These are phyloP conservation scores for Termitomyces heimii DNA, from an alignment of 768 basidiomycete genomes.

Conservation along the genomic window DNA sequence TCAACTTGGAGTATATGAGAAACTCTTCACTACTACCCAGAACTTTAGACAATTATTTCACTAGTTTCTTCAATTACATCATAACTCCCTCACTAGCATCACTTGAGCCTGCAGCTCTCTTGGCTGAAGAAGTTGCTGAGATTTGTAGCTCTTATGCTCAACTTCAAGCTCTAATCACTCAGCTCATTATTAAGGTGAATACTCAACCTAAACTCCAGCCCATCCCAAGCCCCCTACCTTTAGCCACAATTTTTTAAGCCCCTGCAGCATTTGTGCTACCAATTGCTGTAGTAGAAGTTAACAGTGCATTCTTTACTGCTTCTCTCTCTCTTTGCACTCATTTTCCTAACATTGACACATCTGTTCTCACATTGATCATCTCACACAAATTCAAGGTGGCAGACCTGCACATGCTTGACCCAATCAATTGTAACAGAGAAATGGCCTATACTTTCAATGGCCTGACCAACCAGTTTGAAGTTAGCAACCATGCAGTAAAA, in stretches of 20 bases:
- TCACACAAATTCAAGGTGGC: too few species aligned
- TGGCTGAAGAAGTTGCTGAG: not conserved
- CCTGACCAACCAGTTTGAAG: too few species aligned
- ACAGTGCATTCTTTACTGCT: not conserved
- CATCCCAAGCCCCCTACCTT: too few species aligned
- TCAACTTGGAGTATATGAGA: not conserved
- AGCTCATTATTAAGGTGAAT: not conserved
- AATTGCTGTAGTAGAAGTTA: not conserved
- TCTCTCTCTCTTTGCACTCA: not conserved
- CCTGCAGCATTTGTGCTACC: not conserved
- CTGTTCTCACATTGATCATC: too few species aligned
- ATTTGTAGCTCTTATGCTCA: not conserved
- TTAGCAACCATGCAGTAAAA: too few species aligned
- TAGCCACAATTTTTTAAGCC: too few species aligned
- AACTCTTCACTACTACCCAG: not conserved
- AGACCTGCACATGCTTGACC: too few species aligned
- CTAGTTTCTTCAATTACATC: fast-evolving
- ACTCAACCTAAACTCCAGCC: not conserved
- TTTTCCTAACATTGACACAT: not conserved
- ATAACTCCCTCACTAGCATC: not conserved
- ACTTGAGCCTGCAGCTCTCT: not conserved
- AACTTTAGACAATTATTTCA: not conserved
- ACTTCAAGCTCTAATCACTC: not conserved
- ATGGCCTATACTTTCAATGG: too few species aligned
- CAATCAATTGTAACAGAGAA: too few species aligned